Percentiles rank a stretch among this genome's conserved stretches.
Evolutionary conservation across 164 flowering plant genomes (phyloP).

Genomic region (Aristolochia contorta): DNA sequence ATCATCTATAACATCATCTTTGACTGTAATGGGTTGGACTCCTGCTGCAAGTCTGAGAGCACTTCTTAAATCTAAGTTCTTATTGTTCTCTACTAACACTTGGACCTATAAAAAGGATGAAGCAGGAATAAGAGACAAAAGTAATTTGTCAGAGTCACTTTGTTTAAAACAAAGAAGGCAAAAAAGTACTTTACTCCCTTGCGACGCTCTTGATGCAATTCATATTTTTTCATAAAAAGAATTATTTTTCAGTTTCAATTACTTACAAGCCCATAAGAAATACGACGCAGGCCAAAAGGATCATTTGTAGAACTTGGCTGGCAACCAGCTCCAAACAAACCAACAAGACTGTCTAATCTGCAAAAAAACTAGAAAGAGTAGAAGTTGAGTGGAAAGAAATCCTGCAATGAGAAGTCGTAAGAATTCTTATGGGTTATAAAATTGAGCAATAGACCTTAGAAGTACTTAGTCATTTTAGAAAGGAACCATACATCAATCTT

Average conservation of each 20-base stretch:
- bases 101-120: conserved; percentile 55
- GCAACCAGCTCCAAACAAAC: conserved; percentile 89
- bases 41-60: conserved; percentile 67
- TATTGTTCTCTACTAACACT: conserved; percentile 73
- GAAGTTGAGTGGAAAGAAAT: not conserved
- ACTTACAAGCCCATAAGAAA: conserved; percentile 91
- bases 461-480: not conserved
- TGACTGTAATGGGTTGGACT: conserved; percentile 58
- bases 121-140: not conserved
- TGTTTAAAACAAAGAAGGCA: not conserved
- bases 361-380: conserved; percentile 12
- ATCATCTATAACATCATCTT: conserved; percentile 37
- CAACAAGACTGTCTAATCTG: conserved; percentile 95
- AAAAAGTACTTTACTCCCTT: not conserved
- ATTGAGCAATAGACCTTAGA: no score
- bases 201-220: no score
- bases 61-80: conserved; percentile 54
- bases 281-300: conserved; percentile 89
- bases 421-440: no score
- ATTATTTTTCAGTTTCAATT: not conserved
- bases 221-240: no score
- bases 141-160: no score
- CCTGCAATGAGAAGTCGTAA: no score
- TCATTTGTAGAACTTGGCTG: conserved; percentile 82
- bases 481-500: not conserved